Base-by-base conservation (phyloP, 2,329 filamentous ascomycete species). In the Trichoderma semiorbis region DNA sequence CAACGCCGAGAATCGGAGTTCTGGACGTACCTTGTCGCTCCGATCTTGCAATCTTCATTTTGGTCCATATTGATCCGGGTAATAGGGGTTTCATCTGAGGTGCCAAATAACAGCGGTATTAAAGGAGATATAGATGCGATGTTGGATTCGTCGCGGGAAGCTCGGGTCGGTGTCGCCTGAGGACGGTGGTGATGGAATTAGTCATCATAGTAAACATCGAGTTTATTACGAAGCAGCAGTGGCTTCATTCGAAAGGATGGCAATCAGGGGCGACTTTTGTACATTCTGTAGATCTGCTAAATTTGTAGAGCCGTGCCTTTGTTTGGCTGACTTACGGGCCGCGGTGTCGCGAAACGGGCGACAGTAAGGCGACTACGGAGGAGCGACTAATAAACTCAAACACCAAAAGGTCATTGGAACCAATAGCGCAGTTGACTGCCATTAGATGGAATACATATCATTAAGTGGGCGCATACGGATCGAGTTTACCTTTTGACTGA, bases 1-100 rank as follows among this genome's bases (percentile, higher is more conserved):
- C 18, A 24, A n/a, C 30, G 63, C 63, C 63, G 63, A 66, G 32
- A 55, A 55, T 66, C 63, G 63, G 63, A 66, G 63, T n/a, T 57
- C 12, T 57, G 16, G 8, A 2, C 7, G 14, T 34, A 21, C 47
- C n/a, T 24, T 50, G 26, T 60, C 11, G 7, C 60, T 63, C 21
- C 16, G 28, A 34, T 53, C 16, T 6, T 34, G 3, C n/a, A 34
- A 12, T 8, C 11, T 12, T 53, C 62, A 30, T 53, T 28, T 18
- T n/a, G 28, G 28, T 32, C 16, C 16, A 58, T 30, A 10, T 30
- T 30, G 18, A 32, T 12, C 8, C 55, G 55, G n/a, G 55, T 21
- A 32, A 58, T 58, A 58, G 55, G 18, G 26, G 28, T n/a, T 32
- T n/a, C 11, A 0, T n/a, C 26, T 11, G 12, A 28, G 21, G 5